Percentiles rank a stretch among this genome's conserved stretches.
phyloP scores from a whole-genome alignment of 1,139 yeast genomes.

The Hanseniaspora sp. region DNA sequence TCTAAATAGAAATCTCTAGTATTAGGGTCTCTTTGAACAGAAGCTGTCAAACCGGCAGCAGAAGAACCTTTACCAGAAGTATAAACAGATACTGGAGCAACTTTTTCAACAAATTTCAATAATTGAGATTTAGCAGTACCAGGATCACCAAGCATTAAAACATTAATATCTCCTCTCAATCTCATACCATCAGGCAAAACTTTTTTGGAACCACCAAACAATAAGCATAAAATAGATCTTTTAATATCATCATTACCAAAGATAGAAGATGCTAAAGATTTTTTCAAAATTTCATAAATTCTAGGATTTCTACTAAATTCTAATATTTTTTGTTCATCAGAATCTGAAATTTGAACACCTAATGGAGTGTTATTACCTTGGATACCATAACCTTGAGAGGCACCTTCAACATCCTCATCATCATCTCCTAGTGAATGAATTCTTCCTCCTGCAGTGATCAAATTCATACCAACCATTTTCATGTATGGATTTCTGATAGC shows the following conservation, averaged over 20 bases:
- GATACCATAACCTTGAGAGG: neutral
- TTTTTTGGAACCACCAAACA: slow-evolving; percentile 92
- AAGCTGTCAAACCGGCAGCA: slow-evolving; percentile 98
- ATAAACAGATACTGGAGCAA: slow-evolving; percentile 86
- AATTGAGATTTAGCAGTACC: slow-evolving; percentile 98
- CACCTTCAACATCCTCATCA: slow-evolving; percentile 6
- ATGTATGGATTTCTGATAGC: slow-evolving; percentile 91
- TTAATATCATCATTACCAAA: slow-evolving; percentile 89
- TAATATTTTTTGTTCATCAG: slow-evolving; percentile 85
- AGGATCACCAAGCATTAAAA: slow-evolving; percentile 88
- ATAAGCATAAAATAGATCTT: slow-evolving; percentile 80
- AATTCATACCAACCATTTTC: slow-evolving; percentile 61
- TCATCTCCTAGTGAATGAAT: slow-evolving; percentile 14
- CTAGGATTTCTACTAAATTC: slow-evolving; percentile 72
- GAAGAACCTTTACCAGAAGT: slow-evolving; percentile 99
- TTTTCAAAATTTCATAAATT: slow-evolving; percentile 72
- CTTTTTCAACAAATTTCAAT: slow-evolving; percentile 86
- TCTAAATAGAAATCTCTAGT: slow-evolving; percentile 89
- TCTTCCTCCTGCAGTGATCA: slow-evolving; percentile 32
- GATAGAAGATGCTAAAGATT: slow-evolving; percentile 90
- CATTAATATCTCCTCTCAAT: slow-evolving; percentile 93
- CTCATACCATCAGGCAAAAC: slow-evolving; percentile 92
- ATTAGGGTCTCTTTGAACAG: slow-evolving; percentile 81
- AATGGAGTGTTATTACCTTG: slow-evolving; percentile 11
- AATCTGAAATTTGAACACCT: slow-evolving; percentile 50